These are phyloP conservation scores for Ogataea nakhonphanomensis DNA, from an alignment of 805 yeast species.

Conservation along the genomic window DNA sequence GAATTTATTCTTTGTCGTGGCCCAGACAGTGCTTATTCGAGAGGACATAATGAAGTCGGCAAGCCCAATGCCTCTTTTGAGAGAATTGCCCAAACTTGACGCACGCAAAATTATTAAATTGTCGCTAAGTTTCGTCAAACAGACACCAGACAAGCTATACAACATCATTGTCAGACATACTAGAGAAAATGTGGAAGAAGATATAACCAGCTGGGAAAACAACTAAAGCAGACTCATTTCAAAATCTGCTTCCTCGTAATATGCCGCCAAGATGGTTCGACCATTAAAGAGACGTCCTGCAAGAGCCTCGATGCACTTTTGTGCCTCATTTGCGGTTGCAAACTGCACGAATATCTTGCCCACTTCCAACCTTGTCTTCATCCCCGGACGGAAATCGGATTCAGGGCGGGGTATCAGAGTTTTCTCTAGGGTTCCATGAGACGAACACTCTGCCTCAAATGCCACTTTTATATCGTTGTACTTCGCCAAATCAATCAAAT, in stretches of 20 bases:
- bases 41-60: slow-evolving; percentile 52
- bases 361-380: slow-evolving; percentile 49
- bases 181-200: slow-evolving; percentile 42
- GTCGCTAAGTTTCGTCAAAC: slow-evolving; percentile 75
- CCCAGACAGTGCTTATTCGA: slow-evolving; percentile 73
- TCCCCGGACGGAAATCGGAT: slow-evolving; percentile 32
- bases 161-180: slow-evolving; percentile 62
- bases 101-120: slow-evolving; percentile 74
- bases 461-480: slow-evolving; percentile 51
- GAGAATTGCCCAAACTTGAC: slow-evolving; percentile 69
- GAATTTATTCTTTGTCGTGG: slow-evolving; percentile 79
- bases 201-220: slow-evolving; percentile 22
- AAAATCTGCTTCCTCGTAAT: slow-evolving; percentile 57
- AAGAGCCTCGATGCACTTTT: slow-evolving; percentile 48
- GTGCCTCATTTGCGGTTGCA: slow-evolving; percentile 46
- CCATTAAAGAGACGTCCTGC: slow-evolving; percentile 69
- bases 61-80: slow-evolving; percentile 71
- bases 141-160: slow-evolving; percentile 64
- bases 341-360: slow-evolving; percentile 76
- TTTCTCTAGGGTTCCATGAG: slow-evolving; percentile 48
- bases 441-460: slow-evolving; percentile 46
- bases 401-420: slow-evolving; percentile 61
- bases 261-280: slow-evolving; percentile 65
- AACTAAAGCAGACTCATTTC: slow-evolving; percentile 33
- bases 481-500: slow-evolving; percentile 48